Evolutionary conservation across 1,139 yeast genomes (phyloP), one percentile per base, ranked within the genome.

Genomic region (Yamadazyma taylorii): DNA sequence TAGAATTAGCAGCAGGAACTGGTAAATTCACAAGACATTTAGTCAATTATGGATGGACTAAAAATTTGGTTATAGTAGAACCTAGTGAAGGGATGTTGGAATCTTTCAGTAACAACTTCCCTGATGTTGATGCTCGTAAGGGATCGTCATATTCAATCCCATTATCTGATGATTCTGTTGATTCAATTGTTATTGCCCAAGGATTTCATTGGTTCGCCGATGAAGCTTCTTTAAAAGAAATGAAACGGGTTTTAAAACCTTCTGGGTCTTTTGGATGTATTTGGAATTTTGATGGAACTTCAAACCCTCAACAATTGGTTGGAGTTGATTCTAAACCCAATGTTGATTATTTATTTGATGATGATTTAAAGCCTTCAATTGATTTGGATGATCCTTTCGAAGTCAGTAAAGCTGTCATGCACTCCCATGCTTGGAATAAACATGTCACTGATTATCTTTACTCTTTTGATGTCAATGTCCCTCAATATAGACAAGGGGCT

Each of bases 201-300:
- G 87, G 79, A 0, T 81, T 76, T 55, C 87, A 81, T 48, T 81
- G 87, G 87, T 81, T 81, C 55, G 71, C 80, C 12, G 81, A 78
- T 48, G 39, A 47, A 2, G 66, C 60, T 4, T 66, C 83, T 2
- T 54, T 81, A 27, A 55, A 60, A 38, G 86, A 81, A 50, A 54
- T 81, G 22, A 50, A 61, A 28, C 61, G 86, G 19, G 78, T 80
- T 0, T 61, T 81, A 46, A 76, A 74, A 47, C 61, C 64, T 3
- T 33, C 39, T 7, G 81, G 83, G 0, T 61, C 56, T 14, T 61
- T 81, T 22, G 85, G 81, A 0, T 54, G 79, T 36, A 70, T 81
- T 41, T 81, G 87, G 87, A 81, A 81, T 54, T 75, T 67, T 46
- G 86, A 81, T 50, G 66, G 67, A 24, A 51, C 61, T 15, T 49